Evolutionary conservation across 768 basidiomycete genomes (phyloP).

Genomic region (Asterophora parasitica): DNA sequence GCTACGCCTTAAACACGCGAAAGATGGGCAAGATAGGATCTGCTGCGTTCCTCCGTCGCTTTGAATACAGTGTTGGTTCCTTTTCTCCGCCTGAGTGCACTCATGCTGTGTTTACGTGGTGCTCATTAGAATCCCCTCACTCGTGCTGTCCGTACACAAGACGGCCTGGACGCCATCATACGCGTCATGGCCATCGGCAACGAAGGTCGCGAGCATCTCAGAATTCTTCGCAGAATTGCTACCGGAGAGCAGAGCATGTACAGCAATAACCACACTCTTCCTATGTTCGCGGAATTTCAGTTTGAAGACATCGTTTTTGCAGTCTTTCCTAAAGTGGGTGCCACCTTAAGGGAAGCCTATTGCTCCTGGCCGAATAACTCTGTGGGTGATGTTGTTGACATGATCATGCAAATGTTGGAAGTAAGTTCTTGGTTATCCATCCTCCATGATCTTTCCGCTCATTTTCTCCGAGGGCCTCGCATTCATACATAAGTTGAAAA

Average conservation of each 20-base stretch:
- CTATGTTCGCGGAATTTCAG: slow-evolving; percentile 21
- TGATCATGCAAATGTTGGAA: slow-evolving; percentile 22
- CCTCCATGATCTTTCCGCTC: neutral
- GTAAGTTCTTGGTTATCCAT: neutral
- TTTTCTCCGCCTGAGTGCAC: neutral
- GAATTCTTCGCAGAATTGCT: slow-evolving; percentile 19
- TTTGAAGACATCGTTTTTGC: slow-evolving; percentile 25
- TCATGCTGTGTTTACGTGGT: neutral
- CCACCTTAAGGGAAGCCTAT: slow-evolving; percentile 7
- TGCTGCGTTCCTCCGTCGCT: neutral
- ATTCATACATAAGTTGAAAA: neutral
- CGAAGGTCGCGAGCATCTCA: slow-evolving; percentile 20
- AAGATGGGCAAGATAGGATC: neutral
- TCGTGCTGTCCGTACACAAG: slow-evolving; percentile 12
- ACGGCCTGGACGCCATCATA: slow-evolving; percentile 16
- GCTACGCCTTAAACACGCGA: neutral
- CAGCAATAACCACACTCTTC: slow-evolving; percentile 23
- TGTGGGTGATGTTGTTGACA: slow-evolving; percentile 25
- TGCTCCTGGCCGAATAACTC: slow-evolving; percentile 24
- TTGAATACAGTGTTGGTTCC: neutral
- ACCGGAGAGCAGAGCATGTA: slow-evolving; percentile 10
- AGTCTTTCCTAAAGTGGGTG: slow-evolving; percentile 22
- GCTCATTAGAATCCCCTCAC: slow-evolving; percentile 5
- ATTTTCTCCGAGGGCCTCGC: neutral
- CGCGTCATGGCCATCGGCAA: slow-evolving; percentile 13